A percentile compares a stretch with the other conserved stretches of the same genome.
Conservation (phyloP, 139 green algal genomes). For the Micractinium conductrix region DNA sequence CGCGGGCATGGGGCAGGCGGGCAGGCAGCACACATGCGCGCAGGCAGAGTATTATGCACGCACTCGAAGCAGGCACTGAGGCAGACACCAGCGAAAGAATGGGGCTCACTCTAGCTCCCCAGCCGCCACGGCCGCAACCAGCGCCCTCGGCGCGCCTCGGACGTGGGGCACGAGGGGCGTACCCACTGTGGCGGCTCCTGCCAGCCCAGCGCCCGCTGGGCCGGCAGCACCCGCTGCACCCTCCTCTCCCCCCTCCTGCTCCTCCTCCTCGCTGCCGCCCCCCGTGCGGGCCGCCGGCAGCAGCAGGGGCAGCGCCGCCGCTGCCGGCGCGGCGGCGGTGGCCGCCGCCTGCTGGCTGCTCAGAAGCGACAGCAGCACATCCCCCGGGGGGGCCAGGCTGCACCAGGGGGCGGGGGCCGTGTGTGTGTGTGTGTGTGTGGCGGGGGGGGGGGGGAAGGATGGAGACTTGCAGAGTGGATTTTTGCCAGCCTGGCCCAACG, state of each 20-base stretch:
- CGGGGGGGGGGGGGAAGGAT: too few species aligned
- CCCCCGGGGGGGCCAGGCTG: slow-evolving; percentile 7
- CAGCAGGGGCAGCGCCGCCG: background rate
- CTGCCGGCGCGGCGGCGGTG: background rate
- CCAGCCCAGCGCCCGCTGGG: background rate
- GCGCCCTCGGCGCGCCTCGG: background rate
- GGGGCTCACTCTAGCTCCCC: background rate
- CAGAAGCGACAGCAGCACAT: background rate
- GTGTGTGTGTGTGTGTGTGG: too few species aligned
- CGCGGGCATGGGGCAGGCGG: background rate
- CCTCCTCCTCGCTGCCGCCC: too few species aligned
- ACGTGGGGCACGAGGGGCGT: slow-evolving; percentile 23
- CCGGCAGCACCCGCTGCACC: background rate
- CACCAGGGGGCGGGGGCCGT: background rate
- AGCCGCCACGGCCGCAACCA: slow-evolving; percentile 1
- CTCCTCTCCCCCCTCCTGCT: background rate
- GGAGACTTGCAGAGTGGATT: too few species aligned
- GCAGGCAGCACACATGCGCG: background rate
- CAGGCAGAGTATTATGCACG: too few species aligned
- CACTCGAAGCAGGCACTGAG: background rate
- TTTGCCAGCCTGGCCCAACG: background rate
- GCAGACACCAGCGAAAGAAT: background rate
- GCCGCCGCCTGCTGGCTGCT: background rate
- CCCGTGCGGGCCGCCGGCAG: background rate
- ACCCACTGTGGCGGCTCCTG: too few species aligned